phyloP scores from a whole-genome alignment of 2,329 filamentous ascomycete genomes.

The Tolypocladium tropicale region DNA sequence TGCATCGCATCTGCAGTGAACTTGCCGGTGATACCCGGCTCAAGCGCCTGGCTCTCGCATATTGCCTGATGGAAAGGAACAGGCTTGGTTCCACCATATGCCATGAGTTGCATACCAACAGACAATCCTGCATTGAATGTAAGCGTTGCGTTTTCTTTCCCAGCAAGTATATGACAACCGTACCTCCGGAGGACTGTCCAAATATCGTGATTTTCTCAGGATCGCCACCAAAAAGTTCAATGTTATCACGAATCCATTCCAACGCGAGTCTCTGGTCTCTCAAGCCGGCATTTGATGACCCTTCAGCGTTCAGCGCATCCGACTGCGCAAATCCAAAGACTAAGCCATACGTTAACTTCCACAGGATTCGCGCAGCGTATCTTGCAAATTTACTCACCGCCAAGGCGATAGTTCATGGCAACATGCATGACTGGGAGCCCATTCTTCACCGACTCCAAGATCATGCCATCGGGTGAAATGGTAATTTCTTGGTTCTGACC shows the following conservation, averaged over 20 bases:
- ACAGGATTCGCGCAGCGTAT: neutral
- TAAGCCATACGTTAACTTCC: neutral
- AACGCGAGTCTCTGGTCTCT: constrained; percentile 39
- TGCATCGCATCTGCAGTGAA: constrained; percentile 37
- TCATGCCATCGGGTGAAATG: constrained; percentile 31
- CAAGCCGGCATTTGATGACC: constrained; percentile 34
- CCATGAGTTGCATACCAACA: constrained; percentile 36
- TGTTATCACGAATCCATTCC: constrained; percentile 47
- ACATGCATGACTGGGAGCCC: constrained; percentile 24
- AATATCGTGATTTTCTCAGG: constrained; percentile 45
- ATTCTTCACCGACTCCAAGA: constrained; percentile 33
- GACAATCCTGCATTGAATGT: constrained; percentile 20
- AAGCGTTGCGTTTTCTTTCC: neutral
- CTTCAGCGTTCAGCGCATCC: constrained; percentile 8
- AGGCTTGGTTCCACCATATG: constrained; percentile 31
- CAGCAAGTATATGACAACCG: neutral
- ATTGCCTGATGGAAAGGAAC: constrained; percentile 35
- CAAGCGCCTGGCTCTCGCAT: constrained; percentile 36
- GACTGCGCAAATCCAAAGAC: constrained; percentile 18
- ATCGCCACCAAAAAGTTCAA: constrained; percentile 55
- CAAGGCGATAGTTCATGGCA: constrained; percentile 21
- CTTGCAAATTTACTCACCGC: constrained; percentile 6
- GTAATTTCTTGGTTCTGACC: constrained; percentile 21
- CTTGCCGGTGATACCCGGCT: constrained; percentile 37
- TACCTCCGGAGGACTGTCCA: constrained; percentile 20